Evolutionary conservation across 2,329 filamentous ascomycete genomes (phyloP).

Genomic region (Dothideomycetes sp.): DNA sequence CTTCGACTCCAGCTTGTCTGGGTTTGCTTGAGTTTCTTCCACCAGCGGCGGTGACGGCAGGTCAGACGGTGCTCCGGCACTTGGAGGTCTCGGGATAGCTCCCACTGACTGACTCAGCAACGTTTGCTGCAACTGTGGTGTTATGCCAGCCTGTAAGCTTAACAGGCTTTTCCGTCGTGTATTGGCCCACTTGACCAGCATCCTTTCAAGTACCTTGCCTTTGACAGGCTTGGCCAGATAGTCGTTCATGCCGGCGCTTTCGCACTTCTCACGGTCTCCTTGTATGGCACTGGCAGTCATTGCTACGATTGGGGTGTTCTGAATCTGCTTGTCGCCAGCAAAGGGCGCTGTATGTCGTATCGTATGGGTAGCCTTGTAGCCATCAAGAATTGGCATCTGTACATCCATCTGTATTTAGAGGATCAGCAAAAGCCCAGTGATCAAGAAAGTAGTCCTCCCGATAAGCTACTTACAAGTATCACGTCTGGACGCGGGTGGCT

Average conservation of each 20-base stretch:
- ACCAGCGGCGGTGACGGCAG: background rate
- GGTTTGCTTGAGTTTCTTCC: background rate
- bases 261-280: conserved; percentile 64
- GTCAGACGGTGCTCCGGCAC: background rate
- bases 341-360: conserved; percentile 59
- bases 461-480: conserved; percentile 46
- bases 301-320: conserved; percentile 63
- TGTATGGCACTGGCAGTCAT: conserved; percentile 74
- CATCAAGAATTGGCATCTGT: conserved; percentile 54
- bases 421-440: conserved; percentile 7
- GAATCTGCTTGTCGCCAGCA: conserved; percentile 41
- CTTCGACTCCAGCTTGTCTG: conserved; percentile 11
- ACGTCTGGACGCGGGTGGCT: conserved; percentile 52
- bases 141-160: background rate
- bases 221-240: conserved; percentile 63
- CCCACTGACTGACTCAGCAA: background rate
- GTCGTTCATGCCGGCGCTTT: conserved; percentile 65
- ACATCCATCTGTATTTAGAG: conserved; percentile 20
- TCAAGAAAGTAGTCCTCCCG: conserved; percentile 16
- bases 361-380: conserved; percentile 65
- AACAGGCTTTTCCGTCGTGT: conserved; percentile 21
- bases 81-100: conserved; percentile 1
- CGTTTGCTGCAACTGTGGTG: background rate
- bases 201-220: conserved; percentile 54
- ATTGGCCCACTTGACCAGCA: conserved; percentile 59